Conservation (phyloP, 306 rosid species). For the Cucumis melo region DNA sequence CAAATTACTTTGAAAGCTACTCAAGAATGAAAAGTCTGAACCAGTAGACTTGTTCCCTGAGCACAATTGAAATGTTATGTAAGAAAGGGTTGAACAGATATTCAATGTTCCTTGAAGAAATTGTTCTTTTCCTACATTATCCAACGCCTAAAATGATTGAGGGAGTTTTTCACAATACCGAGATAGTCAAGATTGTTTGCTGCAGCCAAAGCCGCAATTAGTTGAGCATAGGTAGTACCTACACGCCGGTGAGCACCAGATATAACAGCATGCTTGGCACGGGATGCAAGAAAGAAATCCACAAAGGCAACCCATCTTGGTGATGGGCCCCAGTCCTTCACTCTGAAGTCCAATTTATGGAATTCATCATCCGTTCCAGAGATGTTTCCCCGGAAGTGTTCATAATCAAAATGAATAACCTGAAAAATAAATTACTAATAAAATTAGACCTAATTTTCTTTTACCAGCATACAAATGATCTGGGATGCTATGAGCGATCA, state of each 20-base stretch:
- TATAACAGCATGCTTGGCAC: slow-evolving; percentile 58
- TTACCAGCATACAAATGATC: background rate
- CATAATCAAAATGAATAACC: slow-evolving; percentile 88
- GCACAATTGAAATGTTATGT: background rate
- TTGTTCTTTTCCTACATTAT: background rate
- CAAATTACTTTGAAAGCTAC: slow-evolving; percentile 77
- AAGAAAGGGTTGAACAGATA: background rate
- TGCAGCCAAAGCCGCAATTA: slow-evolving; percentile 85
- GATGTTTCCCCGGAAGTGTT: slow-evolving; percentile 57
- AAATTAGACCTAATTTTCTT: background rate
- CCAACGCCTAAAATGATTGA: background rate
- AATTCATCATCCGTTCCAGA: slow-evolving; percentile 22
- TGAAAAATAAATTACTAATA: slow-evolving; percentile 12
- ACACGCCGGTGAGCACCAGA: slow-evolving; percentile 94
- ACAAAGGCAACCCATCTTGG: slow-evolving; percentile 99
- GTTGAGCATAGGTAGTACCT: slow-evolving; percentile 94
- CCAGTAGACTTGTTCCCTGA: slow-evolving; percentile 44
- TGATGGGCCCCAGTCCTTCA: slow-evolving; percentile 93
- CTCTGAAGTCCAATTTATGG: slow-evolving; percentile 56
- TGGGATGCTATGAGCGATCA: background rate
- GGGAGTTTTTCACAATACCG: background rate
- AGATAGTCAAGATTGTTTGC: slow-evolving; percentile 48
- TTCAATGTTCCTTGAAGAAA: background rate
- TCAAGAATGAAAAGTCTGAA: slow-evolving; percentile 47
- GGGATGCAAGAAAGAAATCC: slow-evolving; percentile 89